phyloP scores from a whole-genome alignment of 208 protist species.

The Leishmania aethiopica region DNA sequence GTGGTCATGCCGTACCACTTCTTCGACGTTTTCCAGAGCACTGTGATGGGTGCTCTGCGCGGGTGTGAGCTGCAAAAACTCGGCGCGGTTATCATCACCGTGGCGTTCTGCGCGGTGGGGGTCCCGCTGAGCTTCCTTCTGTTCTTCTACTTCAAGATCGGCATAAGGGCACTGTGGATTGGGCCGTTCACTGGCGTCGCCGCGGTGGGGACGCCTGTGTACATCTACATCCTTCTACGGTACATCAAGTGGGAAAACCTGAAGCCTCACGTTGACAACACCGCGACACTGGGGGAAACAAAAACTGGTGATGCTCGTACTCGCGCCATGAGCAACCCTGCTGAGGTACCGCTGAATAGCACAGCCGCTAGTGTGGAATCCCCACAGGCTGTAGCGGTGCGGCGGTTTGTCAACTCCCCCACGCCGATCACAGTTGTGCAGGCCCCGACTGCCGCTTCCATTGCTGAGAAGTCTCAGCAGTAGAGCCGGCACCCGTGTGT shows the following conservation, averaged over 20 bases:
- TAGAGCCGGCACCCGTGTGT: background rate
- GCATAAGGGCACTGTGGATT: conserved; percentile 78
- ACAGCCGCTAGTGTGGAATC: background rate
- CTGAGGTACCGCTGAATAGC: background rate
- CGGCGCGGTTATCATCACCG: conserved; percentile 64
- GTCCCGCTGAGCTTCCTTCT: conserved; percentile 70
- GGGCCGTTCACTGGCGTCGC: conserved; percentile 63
- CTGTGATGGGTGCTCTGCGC: conserved; percentile 75
- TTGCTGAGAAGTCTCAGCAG: background rate
- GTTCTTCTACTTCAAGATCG: conserved; percentile 78
- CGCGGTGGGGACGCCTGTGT: conserved; percentile 49
- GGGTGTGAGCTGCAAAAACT: conserved; percentile 77
- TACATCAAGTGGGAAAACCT: conserved; percentile 80
- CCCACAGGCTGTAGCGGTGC: conserved; percentile 20
- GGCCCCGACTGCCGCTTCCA: background rate
- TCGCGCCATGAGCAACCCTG: background rate
- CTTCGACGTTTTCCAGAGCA: conserved; percentile 82
- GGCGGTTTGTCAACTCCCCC: conserved; percentile 10
- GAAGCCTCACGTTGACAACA: conserved; percentile 52
- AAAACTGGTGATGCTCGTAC: background rate
- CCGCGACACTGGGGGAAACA: background rate
- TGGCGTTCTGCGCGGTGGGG: conserved; percentile 68
- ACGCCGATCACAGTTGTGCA: conserved; percentile 6
- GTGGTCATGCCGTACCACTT: conserved; percentile 83
- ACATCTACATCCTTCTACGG: conserved; percentile 68